A percentile compares a stretch with the other conserved stretches of the same genome.
Conservation (phyloP, 257 asterid genomes). For the Paraleonurus japonicus region DNA sequence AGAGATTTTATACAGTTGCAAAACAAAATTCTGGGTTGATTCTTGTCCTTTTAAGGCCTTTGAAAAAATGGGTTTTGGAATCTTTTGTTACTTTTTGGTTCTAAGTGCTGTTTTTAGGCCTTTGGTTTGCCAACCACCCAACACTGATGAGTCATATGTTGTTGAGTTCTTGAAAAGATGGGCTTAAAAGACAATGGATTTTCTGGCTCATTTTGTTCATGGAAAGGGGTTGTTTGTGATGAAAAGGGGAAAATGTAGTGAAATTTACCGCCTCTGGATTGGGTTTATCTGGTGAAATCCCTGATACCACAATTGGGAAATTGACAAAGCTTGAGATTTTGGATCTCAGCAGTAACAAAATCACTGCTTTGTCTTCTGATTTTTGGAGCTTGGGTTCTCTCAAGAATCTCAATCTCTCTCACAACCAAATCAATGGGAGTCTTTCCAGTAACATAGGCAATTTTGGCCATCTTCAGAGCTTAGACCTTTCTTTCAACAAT, state of each 20-base stretch:
- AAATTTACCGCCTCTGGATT: slow-evolving; percentile 52
- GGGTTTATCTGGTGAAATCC: slow-evolving; percentile 75
- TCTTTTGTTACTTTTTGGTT: slow-evolving; percentile 45
- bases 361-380: slow-evolving; percentile 78
- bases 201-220: slow-evolving; percentile 65
- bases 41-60: slow-evolving; percentile 19
- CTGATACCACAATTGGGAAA: slow-evolving; percentile 85
- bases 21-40: neutral
- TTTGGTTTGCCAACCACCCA: slow-evolving; percentile 54
- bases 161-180: slow-evolving; percentile 70
- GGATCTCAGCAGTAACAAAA: slow-evolving; percentile 83
- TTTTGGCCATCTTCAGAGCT: slow-evolving; percentile 64
- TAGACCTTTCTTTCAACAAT: slow-evolving; percentile 79
- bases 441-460: slow-evolving; percentile 78
- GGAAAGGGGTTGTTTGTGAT: slow-evolving; percentile 80
- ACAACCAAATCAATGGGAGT: slow-evolving; percentile 50
- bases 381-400: slow-evolving; percentile 88
- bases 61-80: slow-evolving; percentile 55
- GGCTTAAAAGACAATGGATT: slow-evolving; percentile 47
- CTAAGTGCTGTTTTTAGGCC: slow-evolving; percentile 47
- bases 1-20: slow-evolving; percentile 21
- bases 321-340: slow-evolving; percentile 56
- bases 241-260: slow-evolving; percentile 45
- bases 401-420: slow-evolving; percentile 63
- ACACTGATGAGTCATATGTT: slow-evolving; percentile 68